A percentile compares a stretch with the other conserved stretches of the same genome.
phyloP scores from a whole-genome alignment of 345 rosid species.

The Bruguiera parviflora region DNA sequence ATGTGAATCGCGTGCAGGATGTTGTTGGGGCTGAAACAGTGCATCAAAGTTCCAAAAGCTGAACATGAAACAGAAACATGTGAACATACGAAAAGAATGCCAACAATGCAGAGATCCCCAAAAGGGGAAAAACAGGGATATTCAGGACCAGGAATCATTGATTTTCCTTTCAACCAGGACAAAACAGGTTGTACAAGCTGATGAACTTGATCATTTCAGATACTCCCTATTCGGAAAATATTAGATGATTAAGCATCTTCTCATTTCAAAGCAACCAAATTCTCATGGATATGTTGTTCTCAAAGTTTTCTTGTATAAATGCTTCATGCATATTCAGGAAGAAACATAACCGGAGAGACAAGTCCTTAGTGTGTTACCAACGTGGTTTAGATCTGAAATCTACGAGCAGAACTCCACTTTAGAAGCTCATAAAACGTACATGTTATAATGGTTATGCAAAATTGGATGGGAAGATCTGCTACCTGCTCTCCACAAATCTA shows the following conservation, averaged over 20 bases:
- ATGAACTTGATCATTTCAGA: too few species aligned
- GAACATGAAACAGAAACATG: constrained; percentile 17
- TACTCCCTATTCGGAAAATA: too few species aligned
- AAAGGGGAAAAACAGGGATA: too few species aligned
- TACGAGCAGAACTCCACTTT: constrained; percentile 3
- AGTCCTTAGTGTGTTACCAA: not conserved
- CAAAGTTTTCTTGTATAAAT: too few species aligned
- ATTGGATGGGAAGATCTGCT: constrained; percentile 10
- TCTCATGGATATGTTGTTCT: too few species aligned
- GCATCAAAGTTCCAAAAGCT: constrained; percentile 99
- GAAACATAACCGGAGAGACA: not conserved
- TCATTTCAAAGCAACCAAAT: too few species aligned
- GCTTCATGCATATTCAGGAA: not conserved
- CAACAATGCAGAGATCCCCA: too few species aligned
- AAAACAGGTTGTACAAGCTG: too few species aligned
- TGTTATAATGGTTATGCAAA: not conserved
- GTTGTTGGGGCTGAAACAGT: constrained; percentile 95
- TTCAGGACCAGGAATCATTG: too few species aligned
- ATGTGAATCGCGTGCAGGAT: constrained; percentile 98
- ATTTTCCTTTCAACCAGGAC: too few species aligned
- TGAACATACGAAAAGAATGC: not conserved
- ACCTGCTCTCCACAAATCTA: constrained; percentile 96
- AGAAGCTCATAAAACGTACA: constrained; percentile 1
- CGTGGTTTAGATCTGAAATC: not conserved
- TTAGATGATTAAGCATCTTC: too few species aligned